These are phyloP conservation scores for Cylindrotheca fusiformis DNA, from an alignment of 108 stramenopile species.

Conservation along the genomic window DNA sequence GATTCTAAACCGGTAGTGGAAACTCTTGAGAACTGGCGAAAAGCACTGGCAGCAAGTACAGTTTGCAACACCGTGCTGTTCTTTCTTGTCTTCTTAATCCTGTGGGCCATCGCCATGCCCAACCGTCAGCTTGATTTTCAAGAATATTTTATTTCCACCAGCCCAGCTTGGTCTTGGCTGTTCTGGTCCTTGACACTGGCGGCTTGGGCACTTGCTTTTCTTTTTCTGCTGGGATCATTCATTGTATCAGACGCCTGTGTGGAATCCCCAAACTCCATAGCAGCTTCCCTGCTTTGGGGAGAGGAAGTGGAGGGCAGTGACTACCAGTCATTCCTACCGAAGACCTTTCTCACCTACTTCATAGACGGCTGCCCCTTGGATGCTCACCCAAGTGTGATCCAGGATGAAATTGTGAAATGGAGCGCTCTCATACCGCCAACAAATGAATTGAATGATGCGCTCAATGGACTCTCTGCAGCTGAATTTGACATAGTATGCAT, in stretches of 20 bases:
- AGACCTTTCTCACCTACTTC: neutral
- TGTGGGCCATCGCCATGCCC: neutral
- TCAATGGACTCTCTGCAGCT: neutral
- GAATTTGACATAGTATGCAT: neutral
- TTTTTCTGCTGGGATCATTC: neutral
- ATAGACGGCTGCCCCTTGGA: slow-evolving; percentile 1
- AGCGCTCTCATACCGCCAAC: neutral
- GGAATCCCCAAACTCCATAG: neutral
- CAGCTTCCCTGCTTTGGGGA: neutral
- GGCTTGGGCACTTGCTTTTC: neutral
- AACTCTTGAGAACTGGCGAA: neutral
- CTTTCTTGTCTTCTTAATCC: neutral
- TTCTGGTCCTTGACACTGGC: neutral
- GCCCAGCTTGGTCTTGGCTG: neutral
- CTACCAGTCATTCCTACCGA: neutral
- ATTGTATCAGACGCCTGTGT: neutral
- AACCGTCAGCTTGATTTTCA: neutral
- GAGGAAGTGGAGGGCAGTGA: neutral
- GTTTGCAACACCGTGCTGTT: neutral
- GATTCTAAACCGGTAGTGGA: neutral
- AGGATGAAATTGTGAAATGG: neutral
- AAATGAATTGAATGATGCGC: neutral
- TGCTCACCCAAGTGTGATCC: neutral
- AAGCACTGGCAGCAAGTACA: neutral
- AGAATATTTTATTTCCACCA: neutral